Evolutionary conservation across 2,329 filamentous ascomycete genomes (phyloP), one percentile per base, ranked within the genome.

Genomic region (Bertia moriformis): DNA sequence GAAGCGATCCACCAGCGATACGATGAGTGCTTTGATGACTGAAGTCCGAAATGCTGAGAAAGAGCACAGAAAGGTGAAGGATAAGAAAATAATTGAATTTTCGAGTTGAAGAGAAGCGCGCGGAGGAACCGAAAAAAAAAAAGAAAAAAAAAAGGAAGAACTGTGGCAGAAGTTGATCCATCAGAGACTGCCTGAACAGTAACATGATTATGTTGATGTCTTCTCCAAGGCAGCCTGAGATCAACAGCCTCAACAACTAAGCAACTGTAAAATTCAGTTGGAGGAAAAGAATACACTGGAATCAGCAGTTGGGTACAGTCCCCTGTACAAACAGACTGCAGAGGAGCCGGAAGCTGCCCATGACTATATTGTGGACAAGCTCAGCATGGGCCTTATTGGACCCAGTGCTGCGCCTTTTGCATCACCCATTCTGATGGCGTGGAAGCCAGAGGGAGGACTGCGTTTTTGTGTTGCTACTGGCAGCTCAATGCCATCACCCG

Each of bases 101-200:
- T 7, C 10, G 10, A 12, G 17, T 35, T 17, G 15, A 35, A 7
- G 17, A 35, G 32, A 35, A 35, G 15, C 15, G 15, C 15, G 15
- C 10, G 10, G 15, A 35, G n/a, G 15, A 35, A 10, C 7, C 7
- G 7, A 10, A 35, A 17, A 35, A 15, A 10, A 10, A 18, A 35
- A 15, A 29, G 10, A 10, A 29, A n/a, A 10, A 29, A 29, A n/a
- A 29, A 67, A 73, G n/a, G 61, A 60, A 45, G 78, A 74, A 19
- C 71, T 73, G 48, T 79, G 78, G 10, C n/a, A 29, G n/a, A n/a
- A n/a, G n/a, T n/a, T 27, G n/a, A n/a, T 10, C 7, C 22, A 35
- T 10, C 7, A 35, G 15, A 10, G 10, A 10, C 32, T 35, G 7
- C 15, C 15, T 10, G 32, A 35, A 10, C 10, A 13, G 7, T 35